phyloP scores from a whole-genome alignment of 1,139 yeast genomes.

The Sugiyamaella grinbergsii region DNA sequence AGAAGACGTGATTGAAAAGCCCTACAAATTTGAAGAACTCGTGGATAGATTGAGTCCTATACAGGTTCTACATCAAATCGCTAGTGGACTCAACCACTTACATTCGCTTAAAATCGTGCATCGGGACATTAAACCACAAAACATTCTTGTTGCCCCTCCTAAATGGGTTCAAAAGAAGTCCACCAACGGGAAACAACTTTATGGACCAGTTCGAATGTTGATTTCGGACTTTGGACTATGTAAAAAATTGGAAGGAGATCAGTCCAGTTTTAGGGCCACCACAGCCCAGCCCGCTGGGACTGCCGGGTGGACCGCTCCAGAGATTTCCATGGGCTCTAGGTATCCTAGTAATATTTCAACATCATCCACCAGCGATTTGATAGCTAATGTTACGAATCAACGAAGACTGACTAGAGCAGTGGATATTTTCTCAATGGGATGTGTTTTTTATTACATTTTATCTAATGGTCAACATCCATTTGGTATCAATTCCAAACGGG shows the following conservation, averaged over 20 bases:
- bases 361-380: conserved; percentile 37
- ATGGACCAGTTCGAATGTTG: conserved; percentile 60
- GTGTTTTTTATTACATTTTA: conserved; percentile 85
- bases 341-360: conserved; percentile 22
- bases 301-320: conserved; percentile 98
- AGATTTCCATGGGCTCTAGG: conserved; percentile 46
- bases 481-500: conserved; percentile 85
- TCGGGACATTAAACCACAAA: conserved; percentile 94
- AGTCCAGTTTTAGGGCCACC: conserved; percentile 90
- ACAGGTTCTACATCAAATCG: conserved; percentile 71
- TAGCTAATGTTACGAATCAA: conserved; percentile 46
- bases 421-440: conserved; percentile 92
- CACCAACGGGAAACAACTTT: conserved; percentile 29
- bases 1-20: conserved; percentile 66
- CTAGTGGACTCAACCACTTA: conserved; percentile 81
- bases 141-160: conserved; percentile 80
- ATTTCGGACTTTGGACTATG: conserved; percentile 97
- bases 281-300: conserved; percentile 96
- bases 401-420: conserved; percentile 85
- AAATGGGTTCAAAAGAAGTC: conserved; percentile 42
- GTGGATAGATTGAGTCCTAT: conserved; percentile 49
- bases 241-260: conserved; percentile 86
- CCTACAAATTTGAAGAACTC: conserved; percentile 41
- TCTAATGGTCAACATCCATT: conserved; percentile 91
- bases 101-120: conserved; percentile 93